phyloP scores from a whole-genome alignment of 2,329 filamentous ascomycete species.

The Colletotrichum melonis region DNA sequence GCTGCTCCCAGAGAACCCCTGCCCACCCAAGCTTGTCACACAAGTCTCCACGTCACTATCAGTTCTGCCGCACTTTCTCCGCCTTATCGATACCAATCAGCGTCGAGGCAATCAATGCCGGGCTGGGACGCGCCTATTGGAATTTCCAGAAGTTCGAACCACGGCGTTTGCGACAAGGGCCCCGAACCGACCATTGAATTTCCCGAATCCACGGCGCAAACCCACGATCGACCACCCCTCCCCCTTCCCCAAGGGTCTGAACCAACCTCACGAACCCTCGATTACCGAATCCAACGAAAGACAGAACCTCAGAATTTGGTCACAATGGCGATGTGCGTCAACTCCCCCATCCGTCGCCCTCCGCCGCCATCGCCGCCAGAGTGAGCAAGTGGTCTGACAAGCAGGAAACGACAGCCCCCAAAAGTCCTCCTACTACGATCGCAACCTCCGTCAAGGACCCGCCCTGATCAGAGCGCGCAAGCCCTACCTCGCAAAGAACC shows the following conservation, averaged over 20 bases:
- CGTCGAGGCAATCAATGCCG: conserved; percentile 7
- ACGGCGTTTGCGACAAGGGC: conserved; percentile 20
- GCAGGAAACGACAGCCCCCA: conserved; percentile 49
- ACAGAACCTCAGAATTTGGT: neutral
- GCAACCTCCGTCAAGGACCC: conserved; percentile 84
- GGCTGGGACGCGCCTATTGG: conserved; percentile 10
- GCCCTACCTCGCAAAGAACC: conserved; percentile 92
- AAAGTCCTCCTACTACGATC: conserved; percentile 87
- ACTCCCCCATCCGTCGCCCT: neutral
- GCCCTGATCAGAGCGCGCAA: conserved; percentile 91
- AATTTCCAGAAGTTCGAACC: conserved; percentile 13
- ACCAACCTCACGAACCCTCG: neutral
- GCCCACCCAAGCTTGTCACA: conserved; percentile 1
- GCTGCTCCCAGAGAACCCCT: neutral
- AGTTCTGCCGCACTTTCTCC: conserved; percentile 27
- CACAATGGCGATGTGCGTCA: conserved; percentile 27
- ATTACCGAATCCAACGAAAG: neutral
- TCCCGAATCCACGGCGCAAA: conserved; percentile 16
- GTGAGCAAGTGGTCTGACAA: conserved; percentile 33
- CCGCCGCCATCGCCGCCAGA: neutral
- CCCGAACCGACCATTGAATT: conserved; percentile 19
- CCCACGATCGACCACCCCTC: conserved; percentile 5
- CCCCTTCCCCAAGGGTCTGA: neutral
- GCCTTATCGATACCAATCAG: conserved; percentile 28
- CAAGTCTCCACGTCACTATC: conserved; percentile 30